A percentile compares a stretch with the other conserved stretches of the same genome.
These are phyloP conservation scores for Penstemon eatonii DNA, from an alignment of 257 asterid genomes.

Conservation along the genomic window DNA sequence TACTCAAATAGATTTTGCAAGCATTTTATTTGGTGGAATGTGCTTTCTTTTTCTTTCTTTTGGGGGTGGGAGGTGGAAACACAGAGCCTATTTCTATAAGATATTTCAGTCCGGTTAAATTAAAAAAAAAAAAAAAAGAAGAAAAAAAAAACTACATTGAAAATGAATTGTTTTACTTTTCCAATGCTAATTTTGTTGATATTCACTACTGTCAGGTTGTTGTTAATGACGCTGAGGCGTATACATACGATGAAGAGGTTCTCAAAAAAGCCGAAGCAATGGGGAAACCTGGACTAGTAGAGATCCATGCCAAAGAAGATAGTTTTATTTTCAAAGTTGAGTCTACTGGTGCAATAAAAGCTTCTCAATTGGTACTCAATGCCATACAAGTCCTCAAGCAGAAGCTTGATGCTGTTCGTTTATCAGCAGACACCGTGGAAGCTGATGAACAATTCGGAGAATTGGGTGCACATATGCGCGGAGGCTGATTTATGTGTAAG, in stretches of 20 bases:
- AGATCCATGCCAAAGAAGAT: constrained; percentile 86
- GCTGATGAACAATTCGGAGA: constrained; percentile 98
- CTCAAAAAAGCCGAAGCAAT: constrained; percentile 87
- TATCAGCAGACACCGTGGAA: constrained; percentile 95
- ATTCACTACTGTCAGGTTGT: constrained; percentile 44
- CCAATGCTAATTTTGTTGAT: constrained; percentile 6
- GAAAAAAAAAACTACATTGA: too few relatives aligned
- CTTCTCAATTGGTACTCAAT: constrained; percentile 79
- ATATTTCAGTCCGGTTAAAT: too few relatives aligned
- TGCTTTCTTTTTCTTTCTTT: not conserved
- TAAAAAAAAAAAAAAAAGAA: too few relatives aligned
- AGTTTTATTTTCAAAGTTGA: constrained; percentile 90
- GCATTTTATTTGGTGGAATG: not conserved
- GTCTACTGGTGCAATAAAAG: constrained; percentile 88
- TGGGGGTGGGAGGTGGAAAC: not conserved
- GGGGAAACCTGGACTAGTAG: constrained; percentile 80
- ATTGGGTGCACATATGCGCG: constrained; percentile 67
- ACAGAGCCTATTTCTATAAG: too few relatives aligned
- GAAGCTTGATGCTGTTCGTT: constrained; percentile 90
- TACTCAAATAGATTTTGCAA: too few relatives aligned
- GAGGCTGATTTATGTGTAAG: too few relatives aligned
- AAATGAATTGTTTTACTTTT: not conserved
- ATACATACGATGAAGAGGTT: constrained; percentile 92
- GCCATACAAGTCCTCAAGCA: constrained; percentile 88
- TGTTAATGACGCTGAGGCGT: constrained; percentile 65